Evolutionary conservation across 495 filamentous ascomycete genomes (phyloP), one percentile per base, ranked within the genome.

Genomic region (Penicillium argentinense): DNA sequence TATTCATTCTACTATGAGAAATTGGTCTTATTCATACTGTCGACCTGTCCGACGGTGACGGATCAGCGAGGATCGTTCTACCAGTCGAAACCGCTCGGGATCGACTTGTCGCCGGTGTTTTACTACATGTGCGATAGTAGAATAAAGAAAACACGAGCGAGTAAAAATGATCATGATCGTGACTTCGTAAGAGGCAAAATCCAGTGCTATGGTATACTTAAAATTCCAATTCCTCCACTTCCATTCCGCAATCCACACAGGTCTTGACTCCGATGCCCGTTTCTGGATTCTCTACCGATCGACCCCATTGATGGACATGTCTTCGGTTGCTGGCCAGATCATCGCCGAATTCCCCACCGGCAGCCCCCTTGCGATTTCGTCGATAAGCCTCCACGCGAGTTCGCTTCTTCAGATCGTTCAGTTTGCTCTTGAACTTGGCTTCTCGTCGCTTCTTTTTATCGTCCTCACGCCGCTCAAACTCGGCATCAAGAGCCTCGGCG

Each of bases 271-370:
- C 85, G 59, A 87, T 79, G 0, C 91, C 95, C 1, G 75, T 81
- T 36, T 91, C 87, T 27, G 79, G 83, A 59, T 91, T 86, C 65
- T 89, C 82, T 13, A 97, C 77, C 5, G 80, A 67, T 14, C 84
- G 69, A 0, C 93, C 93, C 93, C 93, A 98, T 62, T 95, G 83
- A 75, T 98, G 95, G 39, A 87, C 84, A 77, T 98, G 93, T 60
- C 81, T 88, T 14, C 79, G 78, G 3, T 76, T 73, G 28, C 66
- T 78, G 0, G 76, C 78, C 5, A 96, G 69, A 21, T 77, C 75
- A 63, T 95, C 89, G 0, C 91, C 91, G 66, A 96, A 96, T 24
- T 80, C 76, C 4, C 77, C 79, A 5, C 72, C 76, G 2, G 77
- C 71, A 22, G 75, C 77, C 6, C 63, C 74, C 53, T 75, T 61